Evolutionary conservation across 441 rosid genomes (phyloP).

Genomic region (Bruguiera hainesii): DNA sequence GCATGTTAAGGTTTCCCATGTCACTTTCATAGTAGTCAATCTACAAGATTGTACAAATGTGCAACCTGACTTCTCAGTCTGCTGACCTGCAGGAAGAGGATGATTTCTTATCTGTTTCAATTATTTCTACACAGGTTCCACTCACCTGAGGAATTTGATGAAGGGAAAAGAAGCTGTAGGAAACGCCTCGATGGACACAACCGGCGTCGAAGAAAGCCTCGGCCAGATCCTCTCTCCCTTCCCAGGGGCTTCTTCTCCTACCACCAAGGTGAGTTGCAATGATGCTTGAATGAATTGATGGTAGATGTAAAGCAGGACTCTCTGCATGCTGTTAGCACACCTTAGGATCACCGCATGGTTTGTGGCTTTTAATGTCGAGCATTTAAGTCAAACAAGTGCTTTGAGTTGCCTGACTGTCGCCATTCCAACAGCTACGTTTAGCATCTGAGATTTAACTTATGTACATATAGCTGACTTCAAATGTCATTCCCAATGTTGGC

Average conservation of each 20-base stretch:
- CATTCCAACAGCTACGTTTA: not conserved
- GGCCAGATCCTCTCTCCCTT: constrained; percentile 44
- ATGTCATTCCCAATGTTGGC: not conserved
- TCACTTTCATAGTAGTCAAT: too few relatives aligned
- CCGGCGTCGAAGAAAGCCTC: constrained; percentile 80
- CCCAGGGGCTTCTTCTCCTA: constrained; percentile 38
- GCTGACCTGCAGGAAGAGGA: not conserved
- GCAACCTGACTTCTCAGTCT: too few relatives aligned
- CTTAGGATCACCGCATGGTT: not conserved
- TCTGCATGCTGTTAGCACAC: not conserved
- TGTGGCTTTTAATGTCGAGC: not conserved
- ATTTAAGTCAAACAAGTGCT: constrained; percentile 3
- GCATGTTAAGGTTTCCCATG: not conserved
- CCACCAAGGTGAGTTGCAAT: constrained; percentile 40
- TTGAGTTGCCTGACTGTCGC: constrained; percentile 10
- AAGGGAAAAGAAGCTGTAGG: constrained; percentile 93
- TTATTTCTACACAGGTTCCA: constrained; percentile 55
- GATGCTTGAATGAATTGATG: constrained; percentile 12
- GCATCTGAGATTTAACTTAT: not conserved
- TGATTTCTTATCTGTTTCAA: constrained; percentile 1
- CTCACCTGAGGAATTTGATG: constrained; percentile 79
- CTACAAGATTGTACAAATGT: too few relatives aligned
- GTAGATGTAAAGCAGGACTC: constrained; percentile 13
- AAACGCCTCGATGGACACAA: constrained; percentile 90
- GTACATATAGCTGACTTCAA: not conserved